Conservation (phyloP, 2,329 filamentous ascomycete genomes). For the Penicillium verrucosum region DNA sequence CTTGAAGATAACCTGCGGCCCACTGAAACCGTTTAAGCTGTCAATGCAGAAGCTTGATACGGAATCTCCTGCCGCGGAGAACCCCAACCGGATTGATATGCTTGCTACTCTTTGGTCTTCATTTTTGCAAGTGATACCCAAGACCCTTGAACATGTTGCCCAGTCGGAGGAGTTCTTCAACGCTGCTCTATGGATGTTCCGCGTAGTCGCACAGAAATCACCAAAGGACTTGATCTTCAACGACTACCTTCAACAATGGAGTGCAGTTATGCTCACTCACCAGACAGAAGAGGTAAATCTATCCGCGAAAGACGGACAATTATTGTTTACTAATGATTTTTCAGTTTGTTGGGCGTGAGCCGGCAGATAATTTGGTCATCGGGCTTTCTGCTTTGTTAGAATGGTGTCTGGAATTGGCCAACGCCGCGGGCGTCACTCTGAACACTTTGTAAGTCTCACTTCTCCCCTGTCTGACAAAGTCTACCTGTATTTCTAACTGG, state of each 20-base stretch:
- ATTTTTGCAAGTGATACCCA: slow-evolving; percentile 41
- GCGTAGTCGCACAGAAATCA: slow-evolving; percentile 40
- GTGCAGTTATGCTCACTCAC: slow-evolving; percentile 42
- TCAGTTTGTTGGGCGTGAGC: slow-evolving; percentile 47
- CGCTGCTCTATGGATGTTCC: slow-evolving; percentile 43
- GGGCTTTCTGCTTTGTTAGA: slow-evolving; percentile 46
- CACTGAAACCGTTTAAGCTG: slow-evolving; percentile 32
- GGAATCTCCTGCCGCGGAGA: slow-evolving; percentile 24
- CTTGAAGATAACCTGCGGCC: slow-evolving; percentile 38
- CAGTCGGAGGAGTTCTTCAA: slow-evolving; percentile 49
- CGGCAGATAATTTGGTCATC: slow-evolving; percentile 42
- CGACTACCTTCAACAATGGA: slow-evolving; percentile 45
- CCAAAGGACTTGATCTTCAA: slow-evolving; percentile 37
- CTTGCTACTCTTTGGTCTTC: slow-evolving; percentile 47
- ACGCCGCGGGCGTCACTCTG: slow-evolving; percentile 30
- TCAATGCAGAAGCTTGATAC: slow-evolving; percentile 14
- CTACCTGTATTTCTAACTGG: not conserved
- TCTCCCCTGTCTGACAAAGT: not conserved
- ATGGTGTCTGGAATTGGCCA: slow-evolving; percentile 41
- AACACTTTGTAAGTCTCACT: slow-evolving; percentile 33
- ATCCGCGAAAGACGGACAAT: not conserved
- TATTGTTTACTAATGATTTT: slow-evolving; percentile 19
- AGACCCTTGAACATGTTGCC: slow-evolving; percentile 35
- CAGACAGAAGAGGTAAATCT: slow-evolving; percentile 41
- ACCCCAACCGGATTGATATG: slow-evolving; percentile 36